Percentiles rank a stretch among this genome's conserved stretches.
phyloP scores from a whole-genome alignment of 306 rosid genomes.

The Pterocarpus macrocarpus region DNA sequence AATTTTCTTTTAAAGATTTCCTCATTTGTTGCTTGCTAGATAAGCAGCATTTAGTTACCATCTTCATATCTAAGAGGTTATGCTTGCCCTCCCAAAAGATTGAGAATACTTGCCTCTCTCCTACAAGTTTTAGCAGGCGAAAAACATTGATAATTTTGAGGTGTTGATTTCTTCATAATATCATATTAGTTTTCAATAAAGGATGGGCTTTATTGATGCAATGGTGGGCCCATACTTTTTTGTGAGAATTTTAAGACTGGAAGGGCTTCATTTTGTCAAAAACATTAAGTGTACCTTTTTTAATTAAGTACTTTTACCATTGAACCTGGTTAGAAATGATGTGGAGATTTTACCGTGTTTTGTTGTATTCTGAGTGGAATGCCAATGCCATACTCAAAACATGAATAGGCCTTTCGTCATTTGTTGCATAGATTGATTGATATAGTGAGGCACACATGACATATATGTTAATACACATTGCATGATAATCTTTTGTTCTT shows the following conservation, averaged over 20 bases:
- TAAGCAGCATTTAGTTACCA: conserved; percentile 26
- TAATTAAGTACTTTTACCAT: not conserved
- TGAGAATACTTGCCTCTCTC: not conserved
- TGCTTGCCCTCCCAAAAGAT: not conserved
- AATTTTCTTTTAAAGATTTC: conserved; percentile 10
- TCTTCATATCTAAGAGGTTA: conserved; percentile 22
- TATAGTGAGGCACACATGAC: not conserved
- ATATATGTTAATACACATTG: not conserved
- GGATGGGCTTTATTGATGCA: conserved; percentile 3
- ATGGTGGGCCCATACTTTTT: not conserved
- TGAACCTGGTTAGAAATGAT: conserved; percentile 29
- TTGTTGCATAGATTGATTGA: conserved; percentile 15
- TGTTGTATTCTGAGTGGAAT: conserved; percentile 34
- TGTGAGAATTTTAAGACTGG: not conserved
- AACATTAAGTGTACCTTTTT: not conserved
- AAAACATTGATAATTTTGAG: not conserved
- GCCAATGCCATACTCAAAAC: not conserved
- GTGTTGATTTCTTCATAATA: conserved; percentile 21
- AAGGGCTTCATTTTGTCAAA: conserved; percentile 1
- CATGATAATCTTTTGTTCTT: conserved; percentile 14
- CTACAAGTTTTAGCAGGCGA: not conserved
- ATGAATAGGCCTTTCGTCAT: conserved; percentile 1
- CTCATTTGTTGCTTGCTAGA: conserved; percentile 18
- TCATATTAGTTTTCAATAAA: conserved; percentile 9
- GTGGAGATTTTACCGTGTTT: conserved; percentile 33